These are phyloP conservation scores for Strigomonas galati DNA, from an alignment of 208 protist genomes.

Conservation along the genomic window DNA sequence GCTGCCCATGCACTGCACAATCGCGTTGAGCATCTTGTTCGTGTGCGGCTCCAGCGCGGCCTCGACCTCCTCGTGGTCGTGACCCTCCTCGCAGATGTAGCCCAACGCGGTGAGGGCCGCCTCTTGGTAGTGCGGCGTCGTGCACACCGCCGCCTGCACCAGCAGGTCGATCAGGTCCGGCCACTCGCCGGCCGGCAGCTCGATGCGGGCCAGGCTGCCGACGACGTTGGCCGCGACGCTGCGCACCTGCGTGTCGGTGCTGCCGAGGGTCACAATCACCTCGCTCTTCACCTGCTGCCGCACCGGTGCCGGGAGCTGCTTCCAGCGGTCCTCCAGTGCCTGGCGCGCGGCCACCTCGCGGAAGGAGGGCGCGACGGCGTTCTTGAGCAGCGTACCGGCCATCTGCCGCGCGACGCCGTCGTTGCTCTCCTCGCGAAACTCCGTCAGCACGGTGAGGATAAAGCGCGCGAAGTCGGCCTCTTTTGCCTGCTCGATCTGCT, in stretches of 20 bases:
- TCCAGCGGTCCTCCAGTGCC: slow-evolving; percentile 67
- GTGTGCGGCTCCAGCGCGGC: slow-evolving; percentile 63
- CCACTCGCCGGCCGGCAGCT: slow-evolving; percentile 94
- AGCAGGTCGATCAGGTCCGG: slow-evolving; percentile 88
- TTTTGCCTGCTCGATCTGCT: slow-evolving; percentile 60
- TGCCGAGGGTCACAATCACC: slow-evolving; percentile 80
- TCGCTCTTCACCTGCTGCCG: slow-evolving; percentile 65
- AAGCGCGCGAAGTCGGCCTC: slow-evolving; percentile 78
- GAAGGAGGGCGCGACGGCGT: slow-evolving; percentile 89
- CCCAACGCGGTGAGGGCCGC: slow-evolving; percentile 94
- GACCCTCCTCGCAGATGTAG: slow-evolving; percentile 96
- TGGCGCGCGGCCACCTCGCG: slow-evolving; percentile 68
- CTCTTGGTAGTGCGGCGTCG: slow-evolving; percentile 80
- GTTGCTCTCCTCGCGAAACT: slow-evolving; percentile 91
- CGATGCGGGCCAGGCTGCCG: slow-evolving; percentile 94
- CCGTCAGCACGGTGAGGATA: slow-evolving; percentile 77
- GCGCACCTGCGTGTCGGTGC: slow-evolving; percentile 74
- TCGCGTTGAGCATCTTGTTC: slow-evolving; percentile 87
- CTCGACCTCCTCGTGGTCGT: slow-evolving; percentile 64
- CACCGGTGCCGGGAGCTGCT: slow-evolving; percentile 42
- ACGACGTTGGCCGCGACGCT: slow-evolving; percentile 93
- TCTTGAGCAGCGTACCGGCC: slow-evolving; percentile 95
- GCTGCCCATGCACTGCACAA: slow-evolving; percentile 89
- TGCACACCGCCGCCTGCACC: slow-evolving; percentile 48
- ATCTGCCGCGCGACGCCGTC: slow-evolving; percentile 62